Evolutionary conservation across 2,329 filamentous ascomycete genomes (phyloP).

Genomic region (Diaporthe sp.): DNA sequence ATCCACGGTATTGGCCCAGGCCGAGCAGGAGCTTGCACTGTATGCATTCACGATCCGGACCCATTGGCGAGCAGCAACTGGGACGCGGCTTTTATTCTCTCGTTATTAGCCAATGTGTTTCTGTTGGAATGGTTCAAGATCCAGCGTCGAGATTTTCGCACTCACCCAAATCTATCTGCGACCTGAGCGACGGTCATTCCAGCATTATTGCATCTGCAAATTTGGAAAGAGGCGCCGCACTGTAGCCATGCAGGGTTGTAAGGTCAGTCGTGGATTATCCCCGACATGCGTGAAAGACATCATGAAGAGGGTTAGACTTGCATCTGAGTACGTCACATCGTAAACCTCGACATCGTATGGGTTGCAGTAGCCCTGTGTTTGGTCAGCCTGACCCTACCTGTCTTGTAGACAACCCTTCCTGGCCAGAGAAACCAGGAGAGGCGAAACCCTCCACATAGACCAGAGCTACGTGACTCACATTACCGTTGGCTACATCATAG

Average conservation of each 20-base stretch:
- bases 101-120: not conserved
- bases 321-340: not conserved
- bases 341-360: not conserved
- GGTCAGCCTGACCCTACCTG: not conserved
- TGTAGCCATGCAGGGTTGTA: not conserved
- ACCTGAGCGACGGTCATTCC: not conserved
- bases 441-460: not conserved
- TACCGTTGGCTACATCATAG: conserved; percentile 1
- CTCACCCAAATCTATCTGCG: not conserved
- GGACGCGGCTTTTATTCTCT: not conserved
- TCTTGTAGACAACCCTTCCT: not conserved
- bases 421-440: not conserved
- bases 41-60: not conserved
- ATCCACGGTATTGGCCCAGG: not conserved
- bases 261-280: not conserved
- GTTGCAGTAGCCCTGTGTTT: not conserved
- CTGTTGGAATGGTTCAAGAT: not conserved
- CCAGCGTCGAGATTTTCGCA: not conserved
- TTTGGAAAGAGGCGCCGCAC: not conserved
- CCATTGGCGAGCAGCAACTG: not conserved
- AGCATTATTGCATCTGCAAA: not conserved
- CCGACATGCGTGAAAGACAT: not conserved
- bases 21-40: not conserved
- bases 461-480: not conserved
- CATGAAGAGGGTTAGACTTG: not conserved